Evolutionary conservation across 768 basidiomycete genomes (phyloP), one percentile per base, ranked within the genome.

Genomic region (Boletellus ananiceps): DNA sequence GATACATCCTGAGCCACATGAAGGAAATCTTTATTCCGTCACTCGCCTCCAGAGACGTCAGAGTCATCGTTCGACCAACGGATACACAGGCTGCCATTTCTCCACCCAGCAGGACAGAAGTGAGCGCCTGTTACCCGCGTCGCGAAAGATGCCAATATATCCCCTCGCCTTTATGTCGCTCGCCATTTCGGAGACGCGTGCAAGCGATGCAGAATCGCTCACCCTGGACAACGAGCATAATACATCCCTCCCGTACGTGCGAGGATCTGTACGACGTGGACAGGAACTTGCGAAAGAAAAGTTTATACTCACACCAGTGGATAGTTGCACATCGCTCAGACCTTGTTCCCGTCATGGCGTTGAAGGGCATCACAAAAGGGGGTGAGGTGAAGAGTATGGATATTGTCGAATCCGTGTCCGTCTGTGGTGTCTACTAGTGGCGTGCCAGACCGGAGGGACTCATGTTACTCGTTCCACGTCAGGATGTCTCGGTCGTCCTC

Each of bases 1-100:
- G 96, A 50, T 86, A 87, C 62, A 75, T 99, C 49, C 77, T 99
- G 41, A 98, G 98, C 70, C 98, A 94, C 62, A 93, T 98, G 52
- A 93, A 88, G 89, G 21, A 93, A 91, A 59, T 76, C 98, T 0
- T 76, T 98, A 8, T 97, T 80, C 66, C 92, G 90, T 56, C 88
- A 95, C 56, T 82, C 91, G 14, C 89, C 95, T n/a, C 92, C 94
- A 1, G 81, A 71, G 11, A 68, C 80, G 4, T 62, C 78, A 2
- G 78, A 84, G 25, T 75, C 79, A 40, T 72, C 72, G 1, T 98
- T 94, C 74, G 98, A 98, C 69, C 64, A 75, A 44, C 73, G 77
- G 40, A 86, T 83, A 11, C 80, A 86, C 47, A 74, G 81, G 40
- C 67, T 82, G 18, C 76, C 80, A 1, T 68, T 93, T 9, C 64